phyloP scores from a whole-genome alignment of 1,284 basidiomycete species.

The Sphaerobolus stellatus region DNA sequence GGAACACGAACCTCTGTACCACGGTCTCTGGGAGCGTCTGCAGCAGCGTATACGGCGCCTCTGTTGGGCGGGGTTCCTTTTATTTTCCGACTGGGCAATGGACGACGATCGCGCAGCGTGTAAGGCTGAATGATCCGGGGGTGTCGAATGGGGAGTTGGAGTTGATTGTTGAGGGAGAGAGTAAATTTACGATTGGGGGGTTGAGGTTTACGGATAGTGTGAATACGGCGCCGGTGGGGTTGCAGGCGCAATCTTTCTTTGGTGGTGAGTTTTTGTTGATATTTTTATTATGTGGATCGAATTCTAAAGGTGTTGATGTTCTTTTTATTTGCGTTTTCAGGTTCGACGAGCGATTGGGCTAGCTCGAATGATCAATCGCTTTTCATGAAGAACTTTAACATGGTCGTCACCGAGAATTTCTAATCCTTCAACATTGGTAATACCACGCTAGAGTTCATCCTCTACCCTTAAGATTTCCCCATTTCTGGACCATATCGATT shows the following conservation, averaged over 20 bases:
- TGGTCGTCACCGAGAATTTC: constrained; percentile 53
- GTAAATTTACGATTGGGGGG: constrained; percentile 50
- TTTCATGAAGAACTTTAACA: constrained; percentile 66
- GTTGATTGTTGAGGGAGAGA: constrained; percentile 58
- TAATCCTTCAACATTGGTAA: constrained; percentile 26
- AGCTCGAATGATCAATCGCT: constrained; percentile 55
- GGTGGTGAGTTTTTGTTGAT: constrained; percentile 42
- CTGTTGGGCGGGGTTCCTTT: constrained; percentile 42
- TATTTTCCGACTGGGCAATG: constrained; percentile 33
- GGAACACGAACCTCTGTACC: constrained; percentile 33
- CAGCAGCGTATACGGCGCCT: constrained; percentile 28
- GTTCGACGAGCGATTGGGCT: constrained; percentile 47
- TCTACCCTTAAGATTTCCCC: too few relatives aligned
- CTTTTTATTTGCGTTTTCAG: constrained; percentile 29
- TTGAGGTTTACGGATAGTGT: constrained; percentile 48
- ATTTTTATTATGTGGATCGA: neutral
- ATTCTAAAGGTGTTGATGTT: constrained; percentile 1
- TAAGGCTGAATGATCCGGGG: constrained; percentile 27
- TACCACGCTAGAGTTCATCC: too few relatives aligned
- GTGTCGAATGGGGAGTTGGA: constrained; percentile 48
- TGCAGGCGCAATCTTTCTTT: constrained; percentile 71
- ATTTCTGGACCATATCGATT: too few relatives aligned
- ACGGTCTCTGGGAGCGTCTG: constrained; percentile 26
- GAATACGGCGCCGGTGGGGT: constrained; percentile 51
- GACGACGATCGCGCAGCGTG: constrained; percentile 27